A percentile compares a stretch with the other conserved stretches of the same genome.
These are phyloP conservation scores for Astragalus membranaceus DNA, from an alignment of 306 rosid genomes.

Conservation along the genomic window DNA sequence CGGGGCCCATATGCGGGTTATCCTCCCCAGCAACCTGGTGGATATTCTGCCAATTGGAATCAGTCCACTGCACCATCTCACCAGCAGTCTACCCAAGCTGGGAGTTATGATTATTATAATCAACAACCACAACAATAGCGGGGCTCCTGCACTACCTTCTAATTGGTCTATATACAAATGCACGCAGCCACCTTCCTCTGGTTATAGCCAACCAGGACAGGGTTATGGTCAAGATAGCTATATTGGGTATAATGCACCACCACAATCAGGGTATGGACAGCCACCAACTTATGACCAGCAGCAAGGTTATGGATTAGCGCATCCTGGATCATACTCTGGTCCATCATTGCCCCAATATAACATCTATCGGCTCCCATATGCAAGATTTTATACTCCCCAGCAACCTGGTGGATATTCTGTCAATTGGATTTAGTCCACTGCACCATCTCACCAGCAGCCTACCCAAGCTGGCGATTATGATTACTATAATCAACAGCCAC, in stretches of 20 bases:
- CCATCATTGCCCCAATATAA: constrained; percentile 71
- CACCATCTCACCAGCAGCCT: constrained; percentile 55
- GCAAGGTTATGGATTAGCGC: constrained; percentile 69
- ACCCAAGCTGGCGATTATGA: constrained; percentile 68
- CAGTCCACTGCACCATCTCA: constrained; percentile 55
- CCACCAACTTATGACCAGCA: constrained; percentile 79
- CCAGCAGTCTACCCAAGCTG: constrained; percentile 61
- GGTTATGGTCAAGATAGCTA: constrained; percentile 83
- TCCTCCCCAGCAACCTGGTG: constrained; percentile 65
- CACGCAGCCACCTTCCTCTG: constrained; percentile 57
- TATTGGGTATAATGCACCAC: constrained; percentile 54
- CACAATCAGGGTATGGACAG: constrained; percentile 84
- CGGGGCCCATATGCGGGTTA: constrained; percentile 69
- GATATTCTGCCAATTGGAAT: constrained; percentile 77
- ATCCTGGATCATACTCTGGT: constrained; percentile 74
- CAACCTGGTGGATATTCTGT: constrained; percentile 64
- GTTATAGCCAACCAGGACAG: constrained; percentile 72
- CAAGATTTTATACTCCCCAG: constrained; percentile 77
- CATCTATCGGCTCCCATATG: constrained; percentile 54
- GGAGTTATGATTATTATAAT: constrained; percentile 75
- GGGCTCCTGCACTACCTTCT: constrained; percentile 51
- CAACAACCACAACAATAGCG: constrained; percentile 68
- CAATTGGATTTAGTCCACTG: constrained; percentile 76
- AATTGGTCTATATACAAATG: constrained; percentile 64
- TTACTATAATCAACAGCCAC: constrained; percentile 68